phyloP scores from a whole-genome alignment of 2,329 filamentous ascomycete genomes.

The Aspergillus caelatus region DNA sequence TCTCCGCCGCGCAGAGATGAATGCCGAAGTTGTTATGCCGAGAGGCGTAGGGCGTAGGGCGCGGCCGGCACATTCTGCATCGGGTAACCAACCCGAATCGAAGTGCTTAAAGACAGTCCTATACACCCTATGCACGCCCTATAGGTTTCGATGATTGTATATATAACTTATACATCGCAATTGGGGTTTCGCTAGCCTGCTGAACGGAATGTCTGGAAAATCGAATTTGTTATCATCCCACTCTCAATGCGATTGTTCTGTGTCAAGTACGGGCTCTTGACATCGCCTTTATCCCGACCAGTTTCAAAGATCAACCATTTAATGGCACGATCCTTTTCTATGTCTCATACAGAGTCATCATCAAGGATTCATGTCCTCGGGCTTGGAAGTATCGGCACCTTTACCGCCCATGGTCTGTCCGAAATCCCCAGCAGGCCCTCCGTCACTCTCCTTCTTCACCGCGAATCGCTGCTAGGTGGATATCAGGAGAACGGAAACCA shows the following conservation, averaged over 20 bases:
- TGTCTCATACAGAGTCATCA: neutral
- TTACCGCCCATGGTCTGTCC: constrained; percentile 72
- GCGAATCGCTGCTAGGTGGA: constrained; percentile 32
- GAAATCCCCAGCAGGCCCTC: constrained; percentile 63
- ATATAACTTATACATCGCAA: neutral
- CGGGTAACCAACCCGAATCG: neutral
- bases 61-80: neutral
- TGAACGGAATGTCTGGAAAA: neutral
- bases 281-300: neutral
- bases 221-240: neutral
- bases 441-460: constrained; percentile 75
- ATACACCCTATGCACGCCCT: neutral
- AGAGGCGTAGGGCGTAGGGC: constrained; percentile 1
- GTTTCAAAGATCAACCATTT: neutral
- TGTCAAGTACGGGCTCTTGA: neutral
- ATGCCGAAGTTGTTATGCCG: neutral
- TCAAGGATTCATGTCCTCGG: constrained; percentile 64
- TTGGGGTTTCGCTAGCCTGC: neutral
- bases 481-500: constrained; percentile 23
- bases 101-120: neutral
- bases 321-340: neutral
- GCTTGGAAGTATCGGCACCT: constrained; percentile 73
- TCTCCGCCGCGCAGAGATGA: neutral
- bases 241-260: neutral
- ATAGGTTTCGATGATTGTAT: neutral